Evolutionary conservation across 108 stramenopile species (phyloP), one percentile per base, ranked within the genome.

Genomic region (Fragilariopsis cylindrus): DNA sequence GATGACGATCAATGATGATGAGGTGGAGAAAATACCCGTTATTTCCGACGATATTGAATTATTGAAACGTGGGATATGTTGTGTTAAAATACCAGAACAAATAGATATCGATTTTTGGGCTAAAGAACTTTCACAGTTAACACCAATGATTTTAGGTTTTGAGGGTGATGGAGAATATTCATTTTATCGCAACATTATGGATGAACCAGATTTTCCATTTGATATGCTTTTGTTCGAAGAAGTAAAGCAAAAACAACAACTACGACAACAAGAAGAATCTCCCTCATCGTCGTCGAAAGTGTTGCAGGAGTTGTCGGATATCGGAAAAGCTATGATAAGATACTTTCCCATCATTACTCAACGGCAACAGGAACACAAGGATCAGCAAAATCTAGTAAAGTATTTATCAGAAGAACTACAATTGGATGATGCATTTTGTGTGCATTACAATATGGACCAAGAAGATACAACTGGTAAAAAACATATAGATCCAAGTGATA

Each of bases 401-500:
- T 4, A 43, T 8, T 0, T 52, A 18, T 19, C 12, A 5, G 62
- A 63, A 21, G 72, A 77, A 49, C 57, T 84, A 30, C 57, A 75
- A 53, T 55, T 88, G 57, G 84, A 85, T 53, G 84, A 88, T 60
- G 84, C 83, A 21, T 88, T 88, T 79, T 83, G 79, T 58, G 78
- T 85, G 1, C 79, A 82, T 60, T 88, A 88, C 77, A 78, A 85
- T 55, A 60, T 53, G 65, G 57, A 64, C n/a, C 84, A 85, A 62
- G 40, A 71, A 11, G 87, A 88, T 76, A 80, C 87, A 4, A 62
- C 62, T 13, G 83, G 82, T 4, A 69, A 60, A 48, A 77, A 73
- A 57, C 87, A 88, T 64, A 75, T 62, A 52, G 87, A 88, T 72
- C 87, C 87, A 4, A 85, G 84, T 65, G 87, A 88, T 66, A 85